Evolutionary conservation across 1,139 yeast species (phyloP), one percentile per base, ranked within the genome.

Genomic region (Pichia sp.): DNA sequence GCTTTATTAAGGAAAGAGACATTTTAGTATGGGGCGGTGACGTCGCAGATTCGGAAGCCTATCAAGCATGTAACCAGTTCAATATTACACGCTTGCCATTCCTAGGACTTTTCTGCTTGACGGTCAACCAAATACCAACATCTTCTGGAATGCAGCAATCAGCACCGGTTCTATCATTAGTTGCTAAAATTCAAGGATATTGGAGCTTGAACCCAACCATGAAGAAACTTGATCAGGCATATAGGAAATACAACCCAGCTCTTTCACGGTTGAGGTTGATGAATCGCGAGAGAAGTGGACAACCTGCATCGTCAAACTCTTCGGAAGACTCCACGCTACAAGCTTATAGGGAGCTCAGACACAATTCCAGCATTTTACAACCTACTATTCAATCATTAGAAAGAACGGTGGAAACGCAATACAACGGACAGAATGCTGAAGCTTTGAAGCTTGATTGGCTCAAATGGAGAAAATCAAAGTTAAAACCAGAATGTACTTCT

Each of bases 21-120:
- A 57, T 78, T 4, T 51, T 86, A 3, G 63, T 86, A 5, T 91
- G 97, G 97, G 94, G 93, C 25, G 96, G 96, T 8, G 83, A 84
- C 53, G 74, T 83, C 22, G 71, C 75, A 13, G 76, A 79, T 43
- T 75, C 87, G 12, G 97, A 91, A 58, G 85, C 93, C 1, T 80
- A 76, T 52, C 94, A 86, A 51, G 77, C 86, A 13, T 85, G 95
- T 1, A 79, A 81, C 52, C 74, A 82, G 32, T 69, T 88, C 42
- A 73, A 74, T 42, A 83, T 81, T 29, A 73, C 88, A 16, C 72
- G 74, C 45, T 80, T 81, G 51, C 98, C 98, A 10, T 83, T 84
- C 53, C 59, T 85, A 28, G 95, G 93, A 0, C 56, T 81, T 9
- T 50, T 81, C 37, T 79, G 75, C 49, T 66, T 72, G 58, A 86